Conservation (phyloP, 345 rosid genomes). For the Kernera saxatilis region DNA sequence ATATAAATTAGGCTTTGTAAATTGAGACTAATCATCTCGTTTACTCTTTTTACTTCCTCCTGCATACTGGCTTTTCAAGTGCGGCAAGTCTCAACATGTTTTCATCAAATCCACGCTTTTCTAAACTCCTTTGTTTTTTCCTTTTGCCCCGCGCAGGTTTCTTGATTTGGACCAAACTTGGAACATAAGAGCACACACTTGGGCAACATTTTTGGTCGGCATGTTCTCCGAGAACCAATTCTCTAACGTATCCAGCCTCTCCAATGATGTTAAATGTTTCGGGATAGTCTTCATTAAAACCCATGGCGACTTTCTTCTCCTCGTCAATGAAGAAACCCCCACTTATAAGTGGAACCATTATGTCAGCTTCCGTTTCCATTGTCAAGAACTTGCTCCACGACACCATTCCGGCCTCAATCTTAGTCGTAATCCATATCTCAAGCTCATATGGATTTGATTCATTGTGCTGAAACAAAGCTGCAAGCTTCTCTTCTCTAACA, state of each 20-base stretch:
- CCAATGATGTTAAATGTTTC: background rate
- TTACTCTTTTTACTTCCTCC: too few species aligned
- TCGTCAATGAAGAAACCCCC: background rate
- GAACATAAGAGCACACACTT: background rate
- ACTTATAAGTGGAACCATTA: background rate
- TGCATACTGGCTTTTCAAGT: background rate
- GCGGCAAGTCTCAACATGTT: background rate
- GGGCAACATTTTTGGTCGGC: too few species aligned
- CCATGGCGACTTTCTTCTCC: background rate
- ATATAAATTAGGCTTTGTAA: too few species aligned
- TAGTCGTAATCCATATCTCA: background rate
- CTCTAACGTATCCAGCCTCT: background rate
- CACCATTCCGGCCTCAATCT: background rate
- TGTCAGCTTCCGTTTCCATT: background rate
- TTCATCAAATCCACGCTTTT: background rate
- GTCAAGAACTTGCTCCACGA: conserved; percentile 3
- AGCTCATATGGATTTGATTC: background rate
- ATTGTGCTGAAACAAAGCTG: background rate
- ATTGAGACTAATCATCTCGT: too few species aligned
- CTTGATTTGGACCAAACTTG: background rate
- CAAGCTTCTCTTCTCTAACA: background rate
- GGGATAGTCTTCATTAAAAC: background rate
- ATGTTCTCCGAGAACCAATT: background rate
- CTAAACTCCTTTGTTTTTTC: background rate
- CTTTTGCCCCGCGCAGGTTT: background rate